Evolutionary conservation across 805 yeast species (phyloP), one percentile per base, ranked within the genome.

Genomic region (Peterozyma xylosa): DNA sequence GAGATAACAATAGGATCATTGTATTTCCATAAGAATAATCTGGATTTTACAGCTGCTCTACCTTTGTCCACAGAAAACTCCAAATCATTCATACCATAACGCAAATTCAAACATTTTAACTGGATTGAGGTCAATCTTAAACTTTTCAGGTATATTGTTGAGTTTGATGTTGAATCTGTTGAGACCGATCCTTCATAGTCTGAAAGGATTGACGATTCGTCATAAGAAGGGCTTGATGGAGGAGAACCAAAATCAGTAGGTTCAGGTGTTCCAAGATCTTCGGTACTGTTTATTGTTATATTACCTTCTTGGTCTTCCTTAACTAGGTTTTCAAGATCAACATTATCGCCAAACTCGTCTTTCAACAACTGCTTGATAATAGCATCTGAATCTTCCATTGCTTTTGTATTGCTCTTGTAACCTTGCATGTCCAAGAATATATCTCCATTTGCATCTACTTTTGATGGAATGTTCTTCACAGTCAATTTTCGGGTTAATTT

Each of bases 381-480:
- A 41, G 80, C 80, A 58, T 89, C 96, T 0, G 95, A 78, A 52
- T 78, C 80, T 41, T 81, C 80, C 35, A 85, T 77, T 58, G 83
- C 87, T 51, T 81, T 79, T 42, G 81, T 84, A 53, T 82, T 88
- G 32, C 95, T 84, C 63, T 90, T 91, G 64, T 93, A 93, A 14
- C 99, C 99, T 53, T 89, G 95, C 82, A 91, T 87, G 64, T 93
- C 99, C 38, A 93, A 66, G 36, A 89, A 76, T 53, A 93, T 71
- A 57, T 89, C 96, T 11, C 99, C 99, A 54, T 87, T 86, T 48
- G 83, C 82, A 49, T 86, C 95, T 33, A 90, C 75, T 51, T 81
- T 86, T 29, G 95, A 82, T 1, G 97, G 96, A 30, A 93, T 89
- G 56, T 89, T 86, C 51, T 78, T 78, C 50, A 76, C 72, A 14